Evolutionary conservation across 176 grass and related monocot genomes (phyloP).

Genomic region (Neostapfia colusana): DNA sequence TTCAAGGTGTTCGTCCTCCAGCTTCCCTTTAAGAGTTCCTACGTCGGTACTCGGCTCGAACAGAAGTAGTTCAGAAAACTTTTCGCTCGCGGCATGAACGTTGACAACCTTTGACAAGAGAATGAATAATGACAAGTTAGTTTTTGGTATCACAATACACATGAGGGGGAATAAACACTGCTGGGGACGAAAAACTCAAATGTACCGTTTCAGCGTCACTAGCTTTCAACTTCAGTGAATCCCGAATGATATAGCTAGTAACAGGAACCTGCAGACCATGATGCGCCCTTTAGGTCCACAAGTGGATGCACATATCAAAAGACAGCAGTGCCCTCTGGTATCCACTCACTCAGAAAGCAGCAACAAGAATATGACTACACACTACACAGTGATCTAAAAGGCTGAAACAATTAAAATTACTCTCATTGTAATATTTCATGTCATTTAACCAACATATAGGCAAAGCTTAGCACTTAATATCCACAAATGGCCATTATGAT

Average conservation of each 20-base stretch:
- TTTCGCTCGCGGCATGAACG: constrained; percentile 72
- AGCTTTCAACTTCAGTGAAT: constrained; percentile 88
- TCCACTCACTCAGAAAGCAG: background rate
- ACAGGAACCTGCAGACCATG: constrained; percentile 63
- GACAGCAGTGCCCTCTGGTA: background rate
- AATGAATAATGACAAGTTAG: constrained; percentile 23
- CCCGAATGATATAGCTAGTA: constrained; percentile 71
- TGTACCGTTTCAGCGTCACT: constrained; percentile 75
- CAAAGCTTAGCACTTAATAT: constrained; percentile 15
- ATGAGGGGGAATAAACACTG: background rate
- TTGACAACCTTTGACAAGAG: constrained; percentile 52
- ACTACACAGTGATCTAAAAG: background rate
- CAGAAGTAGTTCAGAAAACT: constrained; percentile 58
- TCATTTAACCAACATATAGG: background rate
- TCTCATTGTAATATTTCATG: background rate
- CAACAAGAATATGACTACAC: constrained; percentile 6
- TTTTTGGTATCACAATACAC: background rate
- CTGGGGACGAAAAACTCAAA: constrained; percentile 26
- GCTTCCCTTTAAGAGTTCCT: constrained; percentile 52
- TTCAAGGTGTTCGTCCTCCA: constrained; percentile 83
- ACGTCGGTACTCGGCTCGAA: constrained; percentile 56
- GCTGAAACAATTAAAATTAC: background rate
- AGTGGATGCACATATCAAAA: background rate
- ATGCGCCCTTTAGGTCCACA: constrained; percentile 11
- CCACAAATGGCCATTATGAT: background rate